Evolutionary conservation across 169 alveolate genomes (phyloP).

Genomic region (Hammondia hammondi): DNA sequence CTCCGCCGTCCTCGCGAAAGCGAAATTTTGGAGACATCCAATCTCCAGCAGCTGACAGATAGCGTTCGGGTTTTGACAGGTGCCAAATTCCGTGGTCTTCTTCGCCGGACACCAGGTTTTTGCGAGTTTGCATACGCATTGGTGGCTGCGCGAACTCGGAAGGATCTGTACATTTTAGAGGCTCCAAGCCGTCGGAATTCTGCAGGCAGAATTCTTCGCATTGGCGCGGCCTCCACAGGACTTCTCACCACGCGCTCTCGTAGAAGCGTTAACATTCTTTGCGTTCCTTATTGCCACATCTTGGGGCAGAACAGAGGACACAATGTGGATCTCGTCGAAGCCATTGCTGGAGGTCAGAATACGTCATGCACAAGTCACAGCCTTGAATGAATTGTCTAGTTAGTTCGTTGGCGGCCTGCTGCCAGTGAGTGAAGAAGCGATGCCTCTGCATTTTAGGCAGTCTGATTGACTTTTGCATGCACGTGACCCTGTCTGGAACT

Average conservation of each 20-base stretch:
- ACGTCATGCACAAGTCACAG: too few relatives aligned
- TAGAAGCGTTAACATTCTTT: not conserved
- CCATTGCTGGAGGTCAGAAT: not conserved
- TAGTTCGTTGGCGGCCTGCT: too few relatives aligned
- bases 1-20: not conserved
- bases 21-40: not conserved
- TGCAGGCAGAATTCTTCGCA: constrained; percentile 6
- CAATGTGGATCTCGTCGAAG: not conserved
- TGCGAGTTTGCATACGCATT: not conserved
- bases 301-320: not conserved
- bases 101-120: constrained; percentile 6
- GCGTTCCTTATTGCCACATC: not conserved
- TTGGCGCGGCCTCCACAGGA: not conserved
- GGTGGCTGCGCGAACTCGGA: not conserved
- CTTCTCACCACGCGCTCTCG: not conserved
- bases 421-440: too few relatives aligned
- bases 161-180: not conserved
- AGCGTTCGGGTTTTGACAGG: not conserved
- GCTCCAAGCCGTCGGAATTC: not conserved
- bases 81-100: not conserved
- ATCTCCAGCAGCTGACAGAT: not conserved
- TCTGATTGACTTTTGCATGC: too few relatives aligned
- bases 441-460: too few relatives aligned
- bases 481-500: too few relatives aligned
- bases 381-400: too few relatives aligned